Conservation (phyloP, 495 filamentous ascomycete genomes). For the Hypoxylon crocopeplum region DNA sequence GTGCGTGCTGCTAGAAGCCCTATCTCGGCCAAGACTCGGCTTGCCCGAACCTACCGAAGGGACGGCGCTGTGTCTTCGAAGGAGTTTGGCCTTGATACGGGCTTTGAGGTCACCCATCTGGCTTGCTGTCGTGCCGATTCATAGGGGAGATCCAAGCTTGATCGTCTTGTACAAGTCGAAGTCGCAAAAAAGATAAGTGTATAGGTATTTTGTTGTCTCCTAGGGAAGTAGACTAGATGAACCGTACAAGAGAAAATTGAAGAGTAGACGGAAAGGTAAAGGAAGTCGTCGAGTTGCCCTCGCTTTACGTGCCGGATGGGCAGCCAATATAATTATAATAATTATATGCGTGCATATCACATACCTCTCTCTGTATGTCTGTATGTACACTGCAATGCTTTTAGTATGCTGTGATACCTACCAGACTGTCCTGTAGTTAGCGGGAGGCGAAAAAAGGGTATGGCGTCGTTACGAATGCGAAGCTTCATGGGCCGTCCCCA, state of each 20-base stretch:
- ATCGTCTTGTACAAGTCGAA: not conserved
- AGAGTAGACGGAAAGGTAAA: not conserved
- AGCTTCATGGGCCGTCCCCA: not conserved
- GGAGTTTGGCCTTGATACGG: slow-evolving; percentile 56
- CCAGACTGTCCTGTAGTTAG: too few species aligned
- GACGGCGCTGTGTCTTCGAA: slow-evolving; percentile 51
- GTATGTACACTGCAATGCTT: too few species aligned
- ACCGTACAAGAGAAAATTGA: not conserved
- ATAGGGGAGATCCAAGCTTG: not conserved
- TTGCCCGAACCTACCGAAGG: slow-evolving; percentile 45
- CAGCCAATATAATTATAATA: slow-evolving; percentile 24
- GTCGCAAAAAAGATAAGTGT: not conserved
- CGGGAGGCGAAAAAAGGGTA: slow-evolving; percentile 3
- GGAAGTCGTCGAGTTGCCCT: slow-evolving; percentile 12
- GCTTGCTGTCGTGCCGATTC: slow-evolving; percentile 6
- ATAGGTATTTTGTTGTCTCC: not conserved
- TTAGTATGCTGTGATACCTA: too few species aligned
- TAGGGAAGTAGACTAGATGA: not conserved
- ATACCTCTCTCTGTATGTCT: too few species aligned
- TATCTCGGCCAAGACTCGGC: slow-evolving; percentile 31
- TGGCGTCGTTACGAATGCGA: not conserved
- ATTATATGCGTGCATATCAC: slow-evolving; percentile 23
- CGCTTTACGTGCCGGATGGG: slow-evolving; percentile 26
- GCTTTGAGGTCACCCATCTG: slow-evolving; percentile 56
- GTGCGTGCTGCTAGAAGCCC: slow-evolving; percentile 37